Evolutionary conservation across 805 yeast genomes (phyloP).

Genomic region (Suhomyces pyralidae): DNA sequence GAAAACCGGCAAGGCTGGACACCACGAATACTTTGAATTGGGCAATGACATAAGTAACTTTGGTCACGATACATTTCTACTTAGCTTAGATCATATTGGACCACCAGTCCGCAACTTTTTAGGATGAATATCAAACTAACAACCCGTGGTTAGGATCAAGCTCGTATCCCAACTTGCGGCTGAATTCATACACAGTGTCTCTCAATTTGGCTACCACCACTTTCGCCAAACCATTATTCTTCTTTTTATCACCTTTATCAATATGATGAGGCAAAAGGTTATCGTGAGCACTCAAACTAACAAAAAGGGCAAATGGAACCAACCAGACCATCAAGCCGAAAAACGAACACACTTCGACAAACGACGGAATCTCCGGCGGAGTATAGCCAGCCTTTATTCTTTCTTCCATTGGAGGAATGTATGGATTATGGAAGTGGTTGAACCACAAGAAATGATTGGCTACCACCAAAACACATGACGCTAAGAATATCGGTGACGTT

Average conservation of each 20-base stretch:
- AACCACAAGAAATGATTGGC: constrained; percentile 90
- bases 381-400: constrained; percentile 56
- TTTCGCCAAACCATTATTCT: constrained; percentile 61
- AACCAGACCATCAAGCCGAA: constrained; percentile 94
- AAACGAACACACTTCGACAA: constrained; percentile 90
- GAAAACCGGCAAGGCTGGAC: constrained; percentile 19
- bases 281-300: constrained; percentile 89
- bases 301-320: constrained; percentile 88
- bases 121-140: constrained; percentile 28
- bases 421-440: constrained; percentile 69
- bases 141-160: constrained; percentile 50
- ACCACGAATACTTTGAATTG: constrained; percentile 60
- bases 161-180: constrained; percentile 64
- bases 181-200: constrained; percentile 42
- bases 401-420: constrained; percentile 65
- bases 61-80: constrained; percentile 89
- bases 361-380: constrained; percentile 71
- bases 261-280: constrained; percentile 67
- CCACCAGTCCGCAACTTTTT: constrained; percentile 68
- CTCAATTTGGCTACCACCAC: constrained; percentile 55
- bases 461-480: constrained; percentile 69
- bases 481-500: constrained; percentile 65
- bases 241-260: constrained; percentile 26
- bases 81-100: constrained; percentile 79
- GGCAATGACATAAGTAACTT: constrained; percentile 73